Percentiles rank a stretch among this genome's conserved stretches.
These are phyloP conservation scores for Skeletonema marinoi DNA, from an alignment of 108 stramenopile species.

Conservation along the genomic window DNA sequence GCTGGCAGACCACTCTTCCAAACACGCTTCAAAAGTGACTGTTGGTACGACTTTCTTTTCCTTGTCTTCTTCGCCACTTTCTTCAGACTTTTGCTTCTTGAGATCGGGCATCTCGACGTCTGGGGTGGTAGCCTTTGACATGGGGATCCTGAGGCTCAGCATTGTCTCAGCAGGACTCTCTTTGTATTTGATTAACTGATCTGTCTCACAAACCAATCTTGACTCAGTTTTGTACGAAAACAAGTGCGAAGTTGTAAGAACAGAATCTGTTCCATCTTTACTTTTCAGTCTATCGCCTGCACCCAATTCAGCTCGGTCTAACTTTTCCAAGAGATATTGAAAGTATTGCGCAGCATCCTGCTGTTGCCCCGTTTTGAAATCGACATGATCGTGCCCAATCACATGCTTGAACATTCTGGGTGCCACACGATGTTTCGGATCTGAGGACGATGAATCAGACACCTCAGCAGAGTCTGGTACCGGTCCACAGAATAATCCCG, in stretches of 20 bases:
- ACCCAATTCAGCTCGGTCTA: constrained; percentile 79
- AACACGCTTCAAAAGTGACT: constrained; percentile 82
- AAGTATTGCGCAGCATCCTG: constrained; percentile 99
- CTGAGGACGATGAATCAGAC: constrained; percentile 44
- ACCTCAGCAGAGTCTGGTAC: constrained; percentile 29
- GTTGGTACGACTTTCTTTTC: constrained; percentile 77
- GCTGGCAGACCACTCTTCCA: constrained; percentile 80
- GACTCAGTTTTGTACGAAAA: constrained; percentile 86
- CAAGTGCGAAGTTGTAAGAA: constrained; percentile 55
- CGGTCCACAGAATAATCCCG: constrained; percentile 69
- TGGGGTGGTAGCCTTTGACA: constrained; percentile 74
- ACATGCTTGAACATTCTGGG: constrained; percentile 97
- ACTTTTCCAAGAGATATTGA: constrained; percentile 86
- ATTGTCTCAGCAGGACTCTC: constrained; percentile 68
- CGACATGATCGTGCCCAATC: constrained; percentile 92
- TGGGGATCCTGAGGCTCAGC: constrained; percentile 84
- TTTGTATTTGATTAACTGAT: constrained; percentile 79
- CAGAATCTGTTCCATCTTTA: constrained; percentile 26
- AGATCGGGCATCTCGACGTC: constrained; percentile 57
- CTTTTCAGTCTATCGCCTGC: constrained; percentile 32
- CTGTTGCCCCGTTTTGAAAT: constrained; percentile 96
- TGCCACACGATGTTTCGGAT: constrained; percentile 84
- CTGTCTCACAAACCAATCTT: constrained; percentile 75
- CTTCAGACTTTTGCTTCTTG: constrained; percentile 60
- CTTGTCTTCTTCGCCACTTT: constrained; percentile 50